phyloP scores from a whole-genome alignment of 768 basidiomycete genomes.

The Leucocoprinus leucothites region DNA sequence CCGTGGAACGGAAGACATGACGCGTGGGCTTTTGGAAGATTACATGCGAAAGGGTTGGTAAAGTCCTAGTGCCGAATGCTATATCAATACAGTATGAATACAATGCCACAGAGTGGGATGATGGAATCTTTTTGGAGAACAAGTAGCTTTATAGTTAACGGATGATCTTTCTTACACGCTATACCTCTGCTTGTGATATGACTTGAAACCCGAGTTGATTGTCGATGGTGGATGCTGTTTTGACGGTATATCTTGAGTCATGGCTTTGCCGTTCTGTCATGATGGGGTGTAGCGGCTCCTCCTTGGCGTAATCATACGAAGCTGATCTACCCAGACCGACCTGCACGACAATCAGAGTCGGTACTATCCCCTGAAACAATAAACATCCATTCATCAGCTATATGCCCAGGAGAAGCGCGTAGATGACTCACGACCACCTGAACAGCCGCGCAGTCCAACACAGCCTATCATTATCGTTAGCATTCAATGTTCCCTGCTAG shows the following conservation, averaged over 20 bases:
- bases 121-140: no score
- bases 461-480: background rate
- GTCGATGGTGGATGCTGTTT: background rate
- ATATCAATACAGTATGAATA: no score
- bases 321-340: conserved; percentile 28
- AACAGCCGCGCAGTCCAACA: conserved; percentile 24
- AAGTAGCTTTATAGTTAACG: no score
- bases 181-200: background rate
- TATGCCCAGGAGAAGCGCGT: no score
- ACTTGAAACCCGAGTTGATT: background rate
- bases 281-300: background rate
- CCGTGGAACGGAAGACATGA: background rate
- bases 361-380: conserved; percentile 26
- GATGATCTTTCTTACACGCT: no score
- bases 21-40: background rate
- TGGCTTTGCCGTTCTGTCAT: background rate
- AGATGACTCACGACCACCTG: conserved; percentile 25
- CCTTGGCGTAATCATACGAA: background rate
- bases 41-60: conserved; percentile 5
- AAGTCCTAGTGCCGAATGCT: no score
- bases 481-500: no score
- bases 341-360: conserved; percentile 33
- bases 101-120: no score
- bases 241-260: background rate
- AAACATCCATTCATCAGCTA: no score